Evolutionary conservation across 805 yeast genomes (phyloP).

Genomic region (Saturnispora saitoi): DNA sequence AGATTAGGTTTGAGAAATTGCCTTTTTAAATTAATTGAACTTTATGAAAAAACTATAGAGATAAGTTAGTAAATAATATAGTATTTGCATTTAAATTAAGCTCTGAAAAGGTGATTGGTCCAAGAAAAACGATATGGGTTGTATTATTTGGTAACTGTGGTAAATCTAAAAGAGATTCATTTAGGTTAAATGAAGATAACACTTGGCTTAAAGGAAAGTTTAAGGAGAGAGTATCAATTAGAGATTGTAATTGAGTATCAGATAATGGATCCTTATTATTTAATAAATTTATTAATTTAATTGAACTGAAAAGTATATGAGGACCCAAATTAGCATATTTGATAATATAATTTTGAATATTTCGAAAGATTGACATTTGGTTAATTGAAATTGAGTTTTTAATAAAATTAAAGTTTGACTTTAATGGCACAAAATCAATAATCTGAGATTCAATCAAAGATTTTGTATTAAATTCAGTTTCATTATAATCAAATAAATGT

Average conservation of each 20-base stretch:
- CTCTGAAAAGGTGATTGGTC: neutral
- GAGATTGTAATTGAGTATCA: neutral
- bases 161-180: neutral
- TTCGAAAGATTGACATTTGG: neutral
- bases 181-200: neutral
- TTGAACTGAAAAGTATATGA: neutral
- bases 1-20: slow-evolving; percentile 1
- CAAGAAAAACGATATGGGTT: neutral
- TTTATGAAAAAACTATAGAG: slow-evolving; percentile 4
- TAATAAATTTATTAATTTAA: slow-evolving; percentile 1
- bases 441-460: neutral
- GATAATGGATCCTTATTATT: neutral
- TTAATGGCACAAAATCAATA: neutral
- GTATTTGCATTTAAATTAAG: neutral
- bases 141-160: neutral
- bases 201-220: neutral
- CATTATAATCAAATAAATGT: neutral
- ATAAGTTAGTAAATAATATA: neutral
- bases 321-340: neutral
- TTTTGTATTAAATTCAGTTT: neutral
- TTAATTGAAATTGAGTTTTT: neutral
- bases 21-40: slow-evolving; percentile 3
- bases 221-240: neutral
- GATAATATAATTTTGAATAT: neutral
- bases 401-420: neutral